These are phyloP conservation scores for Lipomyces mesembrius DNA, from an alignment of 805 yeast species.

Conservation along the genomic window DNA sequence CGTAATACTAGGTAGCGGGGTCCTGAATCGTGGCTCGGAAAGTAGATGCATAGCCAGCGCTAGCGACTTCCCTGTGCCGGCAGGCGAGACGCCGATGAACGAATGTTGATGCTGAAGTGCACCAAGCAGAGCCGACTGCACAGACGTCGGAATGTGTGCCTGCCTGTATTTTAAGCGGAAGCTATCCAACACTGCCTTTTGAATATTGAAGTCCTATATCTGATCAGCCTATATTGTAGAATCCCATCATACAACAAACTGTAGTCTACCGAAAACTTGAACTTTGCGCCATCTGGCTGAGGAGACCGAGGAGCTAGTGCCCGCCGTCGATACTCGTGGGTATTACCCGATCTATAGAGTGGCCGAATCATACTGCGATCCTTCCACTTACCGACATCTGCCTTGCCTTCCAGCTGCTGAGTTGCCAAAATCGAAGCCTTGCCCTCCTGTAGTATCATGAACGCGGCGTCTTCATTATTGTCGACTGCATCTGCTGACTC, in stretches of 20 bases:
- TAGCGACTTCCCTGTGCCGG: conserved; percentile 47
- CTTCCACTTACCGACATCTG: background rate
- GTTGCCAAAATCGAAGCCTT: background rate
- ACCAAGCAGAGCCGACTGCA: conserved; percentile 24
- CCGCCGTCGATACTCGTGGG: background rate
- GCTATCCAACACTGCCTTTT: conserved; percentile 21
- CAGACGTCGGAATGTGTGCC: conserved; percentile 19
- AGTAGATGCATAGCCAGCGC: conserved; percentile 43
- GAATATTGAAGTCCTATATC: conserved; percentile 23
- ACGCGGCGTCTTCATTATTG: conserved; percentile 2
- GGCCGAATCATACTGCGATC: background rate
- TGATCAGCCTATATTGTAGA: background rate
- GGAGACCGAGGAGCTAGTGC: background rate
- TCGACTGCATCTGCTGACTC: background rate
- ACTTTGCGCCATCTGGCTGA: background rate
- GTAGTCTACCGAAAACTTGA: background rate
- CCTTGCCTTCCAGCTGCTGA: conserved; percentile 2
- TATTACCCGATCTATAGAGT: background rate
- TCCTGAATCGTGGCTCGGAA: conserved; percentile 28
- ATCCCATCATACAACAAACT: background rate
- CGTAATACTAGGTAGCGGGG: conserved; percentile 32
- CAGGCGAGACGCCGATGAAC: conserved; percentile 41
- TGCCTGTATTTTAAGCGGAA: conserved; percentile 15
- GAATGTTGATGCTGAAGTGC: conserved; percentile 34
- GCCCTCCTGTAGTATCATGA: background rate